These are phyloP conservation scores for Phytophthora sojae DNA, from an alignment of 352 stramenopile genomes.

Conservation along the genomic window DNA sequence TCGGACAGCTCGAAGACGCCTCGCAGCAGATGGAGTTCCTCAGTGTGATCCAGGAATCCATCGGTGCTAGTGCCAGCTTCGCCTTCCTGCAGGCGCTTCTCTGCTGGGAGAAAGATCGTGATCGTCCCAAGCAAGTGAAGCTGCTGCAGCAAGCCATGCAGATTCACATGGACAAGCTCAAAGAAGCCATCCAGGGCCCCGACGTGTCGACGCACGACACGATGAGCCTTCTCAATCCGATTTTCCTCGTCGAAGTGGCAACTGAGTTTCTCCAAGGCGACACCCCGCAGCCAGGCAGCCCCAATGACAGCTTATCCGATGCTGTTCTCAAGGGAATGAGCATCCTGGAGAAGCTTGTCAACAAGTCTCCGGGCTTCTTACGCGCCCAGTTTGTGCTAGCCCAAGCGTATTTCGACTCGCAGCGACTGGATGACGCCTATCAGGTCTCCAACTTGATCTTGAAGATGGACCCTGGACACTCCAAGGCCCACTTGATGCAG, in stretches of 20 bases:
- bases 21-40: conserved; percentile 94
- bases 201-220: conserved; percentile 79
- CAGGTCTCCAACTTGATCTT: conserved; percentile 79
- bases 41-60: conserved; percentile 90
- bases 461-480: conserved; percentile 79
- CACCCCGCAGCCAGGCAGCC: conserved; percentile 9
- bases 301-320: conserved; percentile 18
- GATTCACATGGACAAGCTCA: conserved; percentile 87
- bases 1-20: conserved; percentile 89
- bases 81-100: conserved; percentile 89
- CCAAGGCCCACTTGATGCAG: conserved; percentile 84
- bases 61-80: conserved; percentile 79
- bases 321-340: conserved; percentile 51
- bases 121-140: conserved; percentile 72
- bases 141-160: conserved; percentile 81
- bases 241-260: conserved; percentile 91
- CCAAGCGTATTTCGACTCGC: conserved; percentile 77
- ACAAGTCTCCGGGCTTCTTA: conserved; percentile 85
- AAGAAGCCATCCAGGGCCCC: conserved; percentile 60
- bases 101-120: conserved; percentile 80
- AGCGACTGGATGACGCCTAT: conserved; percentile 82
- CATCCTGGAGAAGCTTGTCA: conserved; percentile 82
- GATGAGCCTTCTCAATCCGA: conserved; percentile 84
- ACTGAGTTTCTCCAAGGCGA: conserved; percentile 80
- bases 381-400: conserved; percentile 86